Percentiles rank a stretch among this genome's conserved stretches.
Conservation (phyloP, 2,329 filamentous ascomycete genomes). For the Claviceps africana region DNA sequence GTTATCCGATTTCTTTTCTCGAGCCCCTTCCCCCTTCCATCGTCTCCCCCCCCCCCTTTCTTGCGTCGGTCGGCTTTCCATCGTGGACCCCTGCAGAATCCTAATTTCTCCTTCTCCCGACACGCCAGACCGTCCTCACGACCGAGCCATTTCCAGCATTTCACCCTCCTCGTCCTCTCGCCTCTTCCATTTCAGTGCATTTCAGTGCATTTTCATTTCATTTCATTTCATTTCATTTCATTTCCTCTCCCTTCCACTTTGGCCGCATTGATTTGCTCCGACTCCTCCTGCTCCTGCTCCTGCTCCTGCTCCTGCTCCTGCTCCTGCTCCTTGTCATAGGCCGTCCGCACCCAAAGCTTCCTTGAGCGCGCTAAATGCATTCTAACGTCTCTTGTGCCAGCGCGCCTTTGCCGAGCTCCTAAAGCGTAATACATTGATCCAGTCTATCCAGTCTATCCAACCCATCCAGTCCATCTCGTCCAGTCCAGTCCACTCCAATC, state of each 20-base stretch:
- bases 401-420: not conserved
- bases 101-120: not conserved
- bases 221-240: not conserved
- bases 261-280: too few species aligned
- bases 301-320: too few species aligned
- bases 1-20: not conserved
- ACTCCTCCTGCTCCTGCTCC: too few species aligned
- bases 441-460: not conserved
- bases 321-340: not conserved
- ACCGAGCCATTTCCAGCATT: not conserved
- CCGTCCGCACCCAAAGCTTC: not conserved
- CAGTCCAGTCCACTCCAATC: not conserved
- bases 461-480: not conserved
- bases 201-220: too few species aligned
- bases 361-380: slow-evolving; percentile 1
- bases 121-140: not conserved
- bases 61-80: not conserved
- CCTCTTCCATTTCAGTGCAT: not conserved
- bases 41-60: not conserved
- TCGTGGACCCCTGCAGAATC: not conserved
- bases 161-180: too few species aligned
- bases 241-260: too few species aligned
- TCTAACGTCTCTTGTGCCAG: not conserved
- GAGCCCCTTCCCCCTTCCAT: not conserved
- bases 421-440: not conserved